Evolutionary conservation across 306 rosid species (phyloP), one percentile per base, ranked within the genome.

Genomic region (Lupinus albus): DNA sequence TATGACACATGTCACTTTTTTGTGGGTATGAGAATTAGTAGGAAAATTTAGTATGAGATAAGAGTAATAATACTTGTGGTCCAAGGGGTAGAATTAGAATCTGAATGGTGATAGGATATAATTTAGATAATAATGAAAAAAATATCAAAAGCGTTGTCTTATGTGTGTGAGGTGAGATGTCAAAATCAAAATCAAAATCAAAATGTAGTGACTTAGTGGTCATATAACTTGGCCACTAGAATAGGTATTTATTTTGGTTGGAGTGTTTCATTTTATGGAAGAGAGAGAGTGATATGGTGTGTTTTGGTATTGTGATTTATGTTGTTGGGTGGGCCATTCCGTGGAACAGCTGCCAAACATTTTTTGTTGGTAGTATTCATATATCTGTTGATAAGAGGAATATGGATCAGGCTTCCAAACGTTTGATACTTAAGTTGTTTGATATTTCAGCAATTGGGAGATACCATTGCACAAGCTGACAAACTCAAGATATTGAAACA

Each of bases 201-300:
- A n/a, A n/a, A n/a, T n/a, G n/a, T 45, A 12, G 49, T 45, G 73
- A 65, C 75, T 46, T 47, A 64, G 70, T 21, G 71, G 46, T 53
- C 44, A n/a, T 7, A 36, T 25, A 7, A 65, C 68, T 64, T 66
- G 51, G 57, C 35, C 1, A 12, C 28, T 17, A 36, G 16, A 38
- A 8, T 41, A 9, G 30, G 36, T 0, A 8, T 32, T 54, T 59
- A 20, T 71, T 72, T 16, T 65, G 41, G 35, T 38, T 28, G 17
- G 30, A 8, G 30, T 20, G 44, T 2, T 28, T 8, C 45, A 9
- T 14, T 14, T 4, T 32, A 25, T 42, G 10, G 12, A 47, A 18
- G 62, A 56, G n/a, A 48, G 48, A 9, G 55, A 10, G 36, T 7
- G 7, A 55, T 3, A 33, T 68, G 65, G 12, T 55, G 6, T 36